Evolutionary conservation across 2,329 filamentous ascomycete species (phyloP).

Genomic region (Colletotrichum magnum): DNA sequence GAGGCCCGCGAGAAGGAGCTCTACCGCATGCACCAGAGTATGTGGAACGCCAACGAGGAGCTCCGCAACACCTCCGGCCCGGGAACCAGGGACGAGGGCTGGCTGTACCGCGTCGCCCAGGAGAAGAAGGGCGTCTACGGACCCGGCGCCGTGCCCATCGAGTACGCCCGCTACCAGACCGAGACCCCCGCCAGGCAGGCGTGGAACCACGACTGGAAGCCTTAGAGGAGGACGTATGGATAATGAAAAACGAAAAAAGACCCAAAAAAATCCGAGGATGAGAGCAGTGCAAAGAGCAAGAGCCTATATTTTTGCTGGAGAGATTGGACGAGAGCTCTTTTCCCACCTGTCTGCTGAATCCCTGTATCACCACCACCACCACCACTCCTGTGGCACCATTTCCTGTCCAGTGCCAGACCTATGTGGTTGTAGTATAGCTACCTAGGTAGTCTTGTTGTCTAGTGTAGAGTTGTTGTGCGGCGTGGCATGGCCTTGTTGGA

Average conservation of each 20-base stretch:
- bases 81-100: conserved; percentile 72
- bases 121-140: conserved; percentile 89
- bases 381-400: too few species aligned
- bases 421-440: too few species aligned
- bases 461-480: not conserved
- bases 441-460: too few species aligned
- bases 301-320: not conserved
- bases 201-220: conserved; percentile 97
- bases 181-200: conserved; percentile 83
- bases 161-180: conserved; percentile 89
- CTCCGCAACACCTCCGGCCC: conserved; percentile 74
- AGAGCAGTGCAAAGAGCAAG: not conserved
- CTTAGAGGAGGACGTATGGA: conserved; percentile 51
- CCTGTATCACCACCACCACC: conserved; percentile 19
- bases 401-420: too few species aligned
- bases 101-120: conserved; percentile 89
- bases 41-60: conserved; percentile 89
- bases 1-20: conserved; percentile 77
- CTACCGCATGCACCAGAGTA: conserved; percentile 84
- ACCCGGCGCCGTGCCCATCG: conserved; percentile 83
- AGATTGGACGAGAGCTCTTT: not conserved
- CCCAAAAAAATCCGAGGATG: too few species aligned
- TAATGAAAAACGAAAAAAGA: not conserved
- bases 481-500: conserved; percentile 18
- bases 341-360: not conserved